Evolutionary conservation across 2,329 filamentous ascomycete genomes (phyloP), one percentile per base, ranked within the genome.

Genomic region (Aspergillus sojae): DNA sequence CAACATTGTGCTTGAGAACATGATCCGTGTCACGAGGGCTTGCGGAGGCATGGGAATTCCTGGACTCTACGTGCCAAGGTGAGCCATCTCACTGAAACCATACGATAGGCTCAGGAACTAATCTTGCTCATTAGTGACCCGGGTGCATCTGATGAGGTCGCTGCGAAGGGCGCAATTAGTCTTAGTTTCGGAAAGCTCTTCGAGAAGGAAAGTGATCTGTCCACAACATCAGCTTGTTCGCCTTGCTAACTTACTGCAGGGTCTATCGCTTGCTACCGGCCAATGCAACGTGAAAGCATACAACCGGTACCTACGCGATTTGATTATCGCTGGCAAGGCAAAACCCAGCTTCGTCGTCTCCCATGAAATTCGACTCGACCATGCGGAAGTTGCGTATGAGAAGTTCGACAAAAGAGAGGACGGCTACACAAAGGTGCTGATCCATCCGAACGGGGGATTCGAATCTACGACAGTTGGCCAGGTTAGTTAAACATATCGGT

Each of bases 241-340:
- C 4, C 14, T 7, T 10, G 58, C 61, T 65, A 54, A 64, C 32
- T 36, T 34, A 16, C 23, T 16, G 30, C 19, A 87, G 85, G 87
- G 87, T 1, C 78, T 90, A 5, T 81, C 82, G 2, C 77, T 90
- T 2, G 84, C 85, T 11, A 88, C 86, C 3, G 87, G 88, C 0
- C 87, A 90, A 71, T 90, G 88, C 77, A 90, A 90, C 65, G 88
- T 90, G 67, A 90, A 90, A 75, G 79, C 84, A 0, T 90, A 90
- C 75, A 90, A 90, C 72, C 81, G 87, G 28, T 88, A 90, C 69
- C 76, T 90, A 45, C 82, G 88, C 14, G 88, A 90, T 65, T 78
- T 91, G 69, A 90, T 90, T 68, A 86, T 90, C 50, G 77, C 85
- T 0, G 87, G 88, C 3, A 84, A 83, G 63, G 88, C 88, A 0